Base-by-base conservation (phyloP, 306 rosid genomes). In the Trichosanthes cucumerina region DNA sequence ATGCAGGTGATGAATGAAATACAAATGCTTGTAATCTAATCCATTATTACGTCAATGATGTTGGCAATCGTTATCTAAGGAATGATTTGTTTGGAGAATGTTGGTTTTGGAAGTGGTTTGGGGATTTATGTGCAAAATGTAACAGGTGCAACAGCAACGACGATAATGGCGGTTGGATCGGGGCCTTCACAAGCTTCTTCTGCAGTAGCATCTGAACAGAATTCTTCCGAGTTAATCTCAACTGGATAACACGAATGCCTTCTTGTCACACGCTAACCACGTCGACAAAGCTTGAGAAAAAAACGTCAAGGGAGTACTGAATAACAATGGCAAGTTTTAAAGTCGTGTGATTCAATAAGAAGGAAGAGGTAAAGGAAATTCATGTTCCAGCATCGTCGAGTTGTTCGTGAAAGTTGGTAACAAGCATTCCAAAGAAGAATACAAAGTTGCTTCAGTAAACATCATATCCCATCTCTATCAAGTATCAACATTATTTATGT, bases 151-250 rank as follows among this genome's bases (percentile, higher is more conserved):
- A 58, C 86, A 65, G 31, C 82, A 82, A 62, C 87, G 46, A 33
- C 53, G 33, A 19, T 72, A 26, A 80, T 71, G 57, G 82, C 57
- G 36, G 76, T 80, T 33, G 53, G 78, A 81, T 19, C 77, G 46
- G 81, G 75, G 33, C 78, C 70, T 79, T 81, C 80, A 72, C 91
- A 86, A 86, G 85, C 87, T 53, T 86, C 95, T 58, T 84, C 93
- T 38, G 89, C 78, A 74, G 38, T 86, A 77, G 82, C 70, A 79
- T 81, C 92, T 26, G 91, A 89, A 65, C 92, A 85, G 79, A 88
- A 84, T 66, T 84, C 92, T 13, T 82, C 85, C 26, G 62, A 78
- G 83, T 75, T 88, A 79, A 83, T 80, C 53, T 79, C 84, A 7
- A 46, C 79, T 49, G 78, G 79, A 36, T 80, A 50, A 53, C 28